These are phyloP conservation scores for Saccharum officinarum DNA, from an alignment of 176 grass and related monocot genomes.

Conservation along the genomic window DNA sequence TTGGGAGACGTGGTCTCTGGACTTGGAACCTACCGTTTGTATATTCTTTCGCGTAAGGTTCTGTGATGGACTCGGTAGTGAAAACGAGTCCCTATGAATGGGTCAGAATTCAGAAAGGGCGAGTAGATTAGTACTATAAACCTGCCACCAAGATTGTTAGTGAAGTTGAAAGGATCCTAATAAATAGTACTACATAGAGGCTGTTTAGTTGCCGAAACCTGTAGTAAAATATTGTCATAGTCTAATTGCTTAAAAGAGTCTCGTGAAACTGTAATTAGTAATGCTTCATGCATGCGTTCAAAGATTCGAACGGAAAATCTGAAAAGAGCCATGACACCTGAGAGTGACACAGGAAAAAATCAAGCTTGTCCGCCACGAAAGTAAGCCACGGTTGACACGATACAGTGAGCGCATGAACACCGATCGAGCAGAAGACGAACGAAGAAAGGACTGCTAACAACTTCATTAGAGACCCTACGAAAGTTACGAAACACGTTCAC, in stretches of 20 bases:
- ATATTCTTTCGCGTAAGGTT: background rate
- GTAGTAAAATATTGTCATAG: no score
- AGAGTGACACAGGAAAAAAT: background rate
- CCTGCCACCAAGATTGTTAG: background rate
- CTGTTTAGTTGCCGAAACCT: no score
- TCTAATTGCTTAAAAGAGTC: no score
- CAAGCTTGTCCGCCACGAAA: conserved; percentile 24
- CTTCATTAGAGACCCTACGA: background rate
- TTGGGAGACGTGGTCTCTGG: conserved; percentile 10
- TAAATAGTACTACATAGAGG: background rate
- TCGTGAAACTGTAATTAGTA: no score
- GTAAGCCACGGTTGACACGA: conserved; percentile 15
- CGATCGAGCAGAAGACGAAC: background rate
- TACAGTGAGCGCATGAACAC: background rate
- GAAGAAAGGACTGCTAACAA: background rate
- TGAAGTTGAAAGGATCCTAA: conserved; percentile 12
- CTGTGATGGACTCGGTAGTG: background rate
- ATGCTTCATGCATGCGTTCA: no score
- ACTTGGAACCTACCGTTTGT: background rate
- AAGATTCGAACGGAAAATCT: no score
- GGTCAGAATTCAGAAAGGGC: background rate
- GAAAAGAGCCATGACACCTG: no score
- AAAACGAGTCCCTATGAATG: background rate
- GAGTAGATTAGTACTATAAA: background rate
- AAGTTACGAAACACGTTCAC: background rate